A percentile compares a stretch with the other conserved stretches of the same genome.
These are phyloP conservation scores for Citrullus mucosospermus DNA, from an alignment of 306 rosid genomes.

Conservation along the genomic window DNA sequence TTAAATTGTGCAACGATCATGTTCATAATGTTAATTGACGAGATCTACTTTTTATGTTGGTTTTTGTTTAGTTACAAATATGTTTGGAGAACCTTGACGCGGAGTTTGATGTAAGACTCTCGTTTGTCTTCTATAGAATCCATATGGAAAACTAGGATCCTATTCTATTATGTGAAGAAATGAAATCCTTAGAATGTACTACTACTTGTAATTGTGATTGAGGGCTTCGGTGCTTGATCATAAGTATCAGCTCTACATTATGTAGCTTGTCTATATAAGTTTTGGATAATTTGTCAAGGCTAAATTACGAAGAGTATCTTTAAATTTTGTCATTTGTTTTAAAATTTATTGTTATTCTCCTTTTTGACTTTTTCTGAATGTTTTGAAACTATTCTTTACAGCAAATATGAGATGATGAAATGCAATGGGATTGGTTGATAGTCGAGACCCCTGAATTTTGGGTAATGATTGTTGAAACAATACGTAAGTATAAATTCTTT, in stretches of 20 bases:
- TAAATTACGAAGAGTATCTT: too few relatives aligned
- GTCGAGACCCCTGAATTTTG: too few relatives aligned
- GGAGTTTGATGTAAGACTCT: background rate
- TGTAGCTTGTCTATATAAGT: too few relatives aligned
- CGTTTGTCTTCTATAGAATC: background rate
- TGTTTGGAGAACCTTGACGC: background rate
- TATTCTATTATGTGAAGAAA: background rate
- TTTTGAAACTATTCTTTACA: too few relatives aligned
- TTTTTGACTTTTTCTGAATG: too few relatives aligned
- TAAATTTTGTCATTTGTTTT: too few relatives aligned
- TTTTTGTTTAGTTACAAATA: background rate
- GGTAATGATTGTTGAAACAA: too few relatives aligned
- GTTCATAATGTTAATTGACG: background rate
- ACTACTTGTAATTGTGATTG: background rate
- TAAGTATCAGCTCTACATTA: background rate
- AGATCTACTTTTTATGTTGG: background rate
- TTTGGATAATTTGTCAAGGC: too few relatives aligned
- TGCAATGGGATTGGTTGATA: too few relatives aligned
- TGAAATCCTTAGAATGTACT: background rate
- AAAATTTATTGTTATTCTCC: too few relatives aligned
- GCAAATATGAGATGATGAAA: too few relatives aligned
- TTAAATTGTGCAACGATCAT: background rate
- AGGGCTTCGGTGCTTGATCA: background rate
- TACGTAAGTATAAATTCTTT: too few relatives aligned
- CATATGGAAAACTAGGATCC: background rate